phyloP scores from a whole-genome alignment of 2,329 filamentous ascomycete species.

The Ophiostoma sp. region DNA sequence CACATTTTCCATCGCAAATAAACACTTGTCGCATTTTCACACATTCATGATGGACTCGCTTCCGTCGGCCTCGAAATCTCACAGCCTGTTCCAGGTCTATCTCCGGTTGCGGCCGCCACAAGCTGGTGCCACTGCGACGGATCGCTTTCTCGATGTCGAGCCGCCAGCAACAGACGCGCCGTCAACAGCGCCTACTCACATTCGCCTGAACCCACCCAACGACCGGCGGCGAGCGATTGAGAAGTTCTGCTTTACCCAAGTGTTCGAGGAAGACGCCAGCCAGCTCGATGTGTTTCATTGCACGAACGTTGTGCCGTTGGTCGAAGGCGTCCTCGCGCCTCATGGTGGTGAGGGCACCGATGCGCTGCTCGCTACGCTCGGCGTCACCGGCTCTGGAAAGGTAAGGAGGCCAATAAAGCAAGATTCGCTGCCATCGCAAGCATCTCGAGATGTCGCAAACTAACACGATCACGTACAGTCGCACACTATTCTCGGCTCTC shows the following conservation, averaged over 20 bases:
- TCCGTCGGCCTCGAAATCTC: slow-evolving; percentile 34
- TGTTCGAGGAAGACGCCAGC: slow-evolving; percentile 82
- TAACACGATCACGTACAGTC: slow-evolving; percentile 57
- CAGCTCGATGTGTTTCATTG: slow-evolving; percentile 87
- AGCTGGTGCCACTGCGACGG: slow-evolving; percentile 46
- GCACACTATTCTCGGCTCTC: slow-evolving; percentile 91
- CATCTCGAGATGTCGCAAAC: neutral
- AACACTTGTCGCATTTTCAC: neutral
- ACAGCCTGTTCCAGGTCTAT: slow-evolving; percentile 84
- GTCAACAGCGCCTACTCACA: slow-evolving; percentile 59
- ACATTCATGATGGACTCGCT: slow-evolving; percentile 40
- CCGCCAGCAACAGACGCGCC: slow-evolving; percentile 40
- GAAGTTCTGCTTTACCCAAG: slow-evolving; percentile 89
- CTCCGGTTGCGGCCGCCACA: slow-evolving; percentile 75
- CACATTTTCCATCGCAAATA: neutral
- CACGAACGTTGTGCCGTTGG: slow-evolving; percentile 70
- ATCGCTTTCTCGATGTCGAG: slow-evolving; percentile 81
- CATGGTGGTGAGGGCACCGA: slow-evolving; percentile 78
- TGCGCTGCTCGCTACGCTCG: slow-evolving; percentile 85
- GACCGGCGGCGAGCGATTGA: slow-evolving; percentile 88
- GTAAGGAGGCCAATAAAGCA: slow-evolving; percentile 49
- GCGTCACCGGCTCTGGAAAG: slow-evolving; percentile 95
- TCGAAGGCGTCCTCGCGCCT: slow-evolving; percentile 77
- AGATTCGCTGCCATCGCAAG: neutral
- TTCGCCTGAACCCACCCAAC: slow-evolving; percentile 76